These are phyloP conservation scores for Hypomontagnella submonticulosa DNA, from an alignment of 495 filamentous ascomycete species.

Conservation along the genomic window DNA sequence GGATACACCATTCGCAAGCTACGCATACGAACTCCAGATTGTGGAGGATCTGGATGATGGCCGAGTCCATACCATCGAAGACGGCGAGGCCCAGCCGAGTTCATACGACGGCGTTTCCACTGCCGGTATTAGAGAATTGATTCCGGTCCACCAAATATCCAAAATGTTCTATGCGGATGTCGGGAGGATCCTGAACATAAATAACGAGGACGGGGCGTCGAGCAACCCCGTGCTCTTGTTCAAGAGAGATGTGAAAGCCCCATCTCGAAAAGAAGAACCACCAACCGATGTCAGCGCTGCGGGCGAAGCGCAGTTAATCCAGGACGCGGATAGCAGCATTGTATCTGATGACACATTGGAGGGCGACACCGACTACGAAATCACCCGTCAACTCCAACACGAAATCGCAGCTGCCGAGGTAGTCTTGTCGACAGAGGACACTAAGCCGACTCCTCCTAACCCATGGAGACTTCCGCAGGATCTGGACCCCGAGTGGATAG, in stretches of 20 bases:
- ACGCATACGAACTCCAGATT: conserved; percentile 87
- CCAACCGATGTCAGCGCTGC: background rate
- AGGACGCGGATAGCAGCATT: conserved; percentile 25
- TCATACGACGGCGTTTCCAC: conserved; percentile 73
- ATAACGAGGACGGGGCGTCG: conserved; percentile 74
- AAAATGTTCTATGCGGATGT: conserved; percentile 99
- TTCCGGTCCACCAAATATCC: conserved; percentile 91
- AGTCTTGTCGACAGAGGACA: conserved; percentile 5
- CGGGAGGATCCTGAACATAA: conserved; percentile 92
- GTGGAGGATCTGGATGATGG: conserved; percentile 95
- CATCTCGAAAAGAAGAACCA: conserved; percentile 66
- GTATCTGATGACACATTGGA: conserved; percentile 24
- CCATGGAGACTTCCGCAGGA: conserved; percentile 78
- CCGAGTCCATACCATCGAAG: conserved; percentile 84
- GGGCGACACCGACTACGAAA: conserved; percentile 64
- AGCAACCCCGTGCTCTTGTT: conserved; percentile 89
- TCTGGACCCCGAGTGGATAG: conserved; percentile 94
- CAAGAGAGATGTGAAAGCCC: conserved; percentile 82
- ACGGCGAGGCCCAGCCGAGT: conserved; percentile 65
- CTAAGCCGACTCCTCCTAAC: conserved; percentile 30
- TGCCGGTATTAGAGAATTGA: conserved; percentile 83
- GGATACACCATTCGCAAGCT: conserved; percentile 56
- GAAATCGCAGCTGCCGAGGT: conserved; percentile 47
- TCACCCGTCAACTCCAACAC: conserved; percentile 74
- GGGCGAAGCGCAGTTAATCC: conserved; percentile 18